Percentiles rank a stretch among this genome's conserved stretches.
Conservation (phyloP, 2,329 filamentous ascomycete species). For the Alternaria infectoria region DNA sequence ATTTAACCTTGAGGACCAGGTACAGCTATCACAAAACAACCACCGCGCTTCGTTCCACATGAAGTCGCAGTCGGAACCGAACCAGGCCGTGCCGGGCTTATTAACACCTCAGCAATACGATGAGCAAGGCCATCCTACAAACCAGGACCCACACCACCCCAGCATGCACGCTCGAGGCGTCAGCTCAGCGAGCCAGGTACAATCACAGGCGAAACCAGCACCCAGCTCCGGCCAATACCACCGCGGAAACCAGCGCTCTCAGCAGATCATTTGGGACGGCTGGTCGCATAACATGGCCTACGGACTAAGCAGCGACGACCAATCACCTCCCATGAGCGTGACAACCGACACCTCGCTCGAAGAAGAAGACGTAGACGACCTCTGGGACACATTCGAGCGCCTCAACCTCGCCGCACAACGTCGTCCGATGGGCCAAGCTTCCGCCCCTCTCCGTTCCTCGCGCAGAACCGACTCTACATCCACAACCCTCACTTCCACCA, state of each 20-base stretch:
- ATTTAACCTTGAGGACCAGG: slow-evolving; percentile 58
- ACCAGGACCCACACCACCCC: slow-evolving; percentile 36
- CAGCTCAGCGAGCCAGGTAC: slow-evolving; percentile 45
- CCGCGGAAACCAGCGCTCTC: slow-evolving; percentile 34
- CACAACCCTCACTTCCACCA: slow-evolving; percentile 18
- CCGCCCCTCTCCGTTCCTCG: slow-evolving; percentile 14
- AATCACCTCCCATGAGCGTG: slow-evolving; percentile 39
- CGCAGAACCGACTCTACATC: slow-evolving; percentile 24
- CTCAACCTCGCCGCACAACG: slow-evolving; percentile 15
- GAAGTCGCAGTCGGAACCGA: slow-evolving; percentile 51
- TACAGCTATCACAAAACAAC: slow-evolving; percentile 46
- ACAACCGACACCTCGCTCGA: slow-evolving; percentile 40
- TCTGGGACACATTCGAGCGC: slow-evolving; percentile 43
- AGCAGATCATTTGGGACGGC: slow-evolving; percentile 39
- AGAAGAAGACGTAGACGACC: slow-evolving; percentile 45
- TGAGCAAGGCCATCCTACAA: slow-evolving; percentile 42
- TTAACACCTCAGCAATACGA: slow-evolving; percentile 46
- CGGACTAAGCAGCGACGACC: slow-evolving; percentile 37
- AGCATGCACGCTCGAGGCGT: slow-evolving; percentile 44
- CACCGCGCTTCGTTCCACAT: slow-evolving; percentile 49
- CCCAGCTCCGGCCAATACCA: slow-evolving; percentile 29
- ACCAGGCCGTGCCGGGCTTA: slow-evolving; percentile 45
- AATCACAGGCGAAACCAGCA: slow-evolving; percentile 29
- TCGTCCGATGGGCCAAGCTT: slow-evolving; percentile 18
- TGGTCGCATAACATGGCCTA: slow-evolving; percentile 45